Evolutionary conservation across 2,329 filamentous ascomycete genomes (phyloP).

Genomic region (Fusarium multiceps): DNA sequence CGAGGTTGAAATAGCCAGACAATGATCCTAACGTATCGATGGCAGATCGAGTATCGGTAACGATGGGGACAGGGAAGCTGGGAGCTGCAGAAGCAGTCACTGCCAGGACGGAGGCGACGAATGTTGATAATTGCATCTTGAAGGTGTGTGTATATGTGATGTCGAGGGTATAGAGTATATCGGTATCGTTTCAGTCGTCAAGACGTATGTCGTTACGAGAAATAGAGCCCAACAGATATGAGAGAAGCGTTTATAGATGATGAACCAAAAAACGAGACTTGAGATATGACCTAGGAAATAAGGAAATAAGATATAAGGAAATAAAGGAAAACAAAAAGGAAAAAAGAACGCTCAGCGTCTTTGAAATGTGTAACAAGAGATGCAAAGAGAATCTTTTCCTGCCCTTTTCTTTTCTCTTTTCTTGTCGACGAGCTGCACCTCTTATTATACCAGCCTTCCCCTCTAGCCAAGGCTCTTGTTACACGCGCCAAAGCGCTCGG

Average conservation of each 20-base stretch:
- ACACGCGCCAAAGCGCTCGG: conserved; percentile 20
- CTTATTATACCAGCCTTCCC: conserved; percentile 45
- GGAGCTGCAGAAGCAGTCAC: conserved; percentile 61
- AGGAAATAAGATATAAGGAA: conserved; percentile 42
- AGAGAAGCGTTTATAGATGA: conserved; percentile 22
- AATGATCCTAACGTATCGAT: conserved; percentile 58
- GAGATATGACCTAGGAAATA: conserved; percentile 38
- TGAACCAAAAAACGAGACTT: conserved; percentile 19
- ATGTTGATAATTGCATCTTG: conserved; percentile 63
- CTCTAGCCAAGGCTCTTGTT: conserved; percentile 11
- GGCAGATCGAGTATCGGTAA: conserved; percentile 52
- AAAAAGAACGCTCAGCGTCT: conserved; percentile 40
- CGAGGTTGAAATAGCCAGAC: conserved; percentile 70
- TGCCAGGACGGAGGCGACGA: conserved; percentile 59
- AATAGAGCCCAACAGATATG: conserved; percentile 22
- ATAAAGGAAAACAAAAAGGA: conserved; percentile 20
- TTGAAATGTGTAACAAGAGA: conserved; percentile 32
- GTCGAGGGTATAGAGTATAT: conserved; percentile 4
- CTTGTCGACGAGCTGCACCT: conserved; percentile 27
- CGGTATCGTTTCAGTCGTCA: conserved; percentile 32
- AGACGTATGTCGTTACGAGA: conserved; percentile 29
- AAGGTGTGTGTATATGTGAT: conserved; percentile 19
- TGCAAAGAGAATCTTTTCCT: conserved; percentile 37
- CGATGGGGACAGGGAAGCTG: conserved; percentile 52
- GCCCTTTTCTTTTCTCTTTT: conserved; percentile 30